Conservation (phyloP, 2,329 filamentous ascomycete genomes). For the Pseudopithomyces chartarum region DNA sequence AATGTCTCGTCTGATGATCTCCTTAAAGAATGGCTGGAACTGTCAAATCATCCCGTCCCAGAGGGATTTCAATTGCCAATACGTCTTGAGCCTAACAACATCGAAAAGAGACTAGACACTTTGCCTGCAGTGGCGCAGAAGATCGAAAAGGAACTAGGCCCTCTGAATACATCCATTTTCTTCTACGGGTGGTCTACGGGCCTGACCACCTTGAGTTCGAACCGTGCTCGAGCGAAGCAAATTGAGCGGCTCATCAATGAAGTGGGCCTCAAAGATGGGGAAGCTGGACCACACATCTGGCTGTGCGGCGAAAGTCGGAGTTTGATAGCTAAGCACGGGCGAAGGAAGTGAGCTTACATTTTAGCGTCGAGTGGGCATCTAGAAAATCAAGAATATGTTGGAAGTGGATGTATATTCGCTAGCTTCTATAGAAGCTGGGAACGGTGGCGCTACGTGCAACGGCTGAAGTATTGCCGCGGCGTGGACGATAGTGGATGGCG, state of each 20-base stretch:
- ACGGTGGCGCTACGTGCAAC: too few relatives aligned
- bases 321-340: conserved; percentile 64
- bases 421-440: too few relatives aligned
- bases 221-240: conserved; percentile 68
- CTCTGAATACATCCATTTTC: conserved; percentile 72
- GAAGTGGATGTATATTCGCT: too few relatives aligned
- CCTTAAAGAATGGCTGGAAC: conserved; percentile 31
- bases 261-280: conserved; percentile 54
- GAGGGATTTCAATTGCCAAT: conserved; percentile 66
- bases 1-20: conserved; percentile 19
- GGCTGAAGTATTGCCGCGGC: too few relatives aligned
- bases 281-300: conserved; percentile 67
- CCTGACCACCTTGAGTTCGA: conserved; percentile 72
- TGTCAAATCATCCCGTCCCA: conserved; percentile 62
- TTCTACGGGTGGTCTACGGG: conserved; percentile 70
- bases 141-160: conserved; percentile 57
- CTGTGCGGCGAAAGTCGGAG: conserved; percentile 68
- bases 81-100: conserved; percentile 54
- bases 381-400: too few relatives aligned
- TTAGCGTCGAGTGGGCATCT: not conserved
- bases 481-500: too few relatives aligned
- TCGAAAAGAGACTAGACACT: conserved; percentile 37
- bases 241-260: conserved; percentile 65
- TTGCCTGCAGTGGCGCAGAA: conserved; percentile 53
- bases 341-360: conserved; percentile 18